Conservation (phyloP, 2,329 filamentous ascomycete species). For the Fusarium sarcochroum region DNA sequence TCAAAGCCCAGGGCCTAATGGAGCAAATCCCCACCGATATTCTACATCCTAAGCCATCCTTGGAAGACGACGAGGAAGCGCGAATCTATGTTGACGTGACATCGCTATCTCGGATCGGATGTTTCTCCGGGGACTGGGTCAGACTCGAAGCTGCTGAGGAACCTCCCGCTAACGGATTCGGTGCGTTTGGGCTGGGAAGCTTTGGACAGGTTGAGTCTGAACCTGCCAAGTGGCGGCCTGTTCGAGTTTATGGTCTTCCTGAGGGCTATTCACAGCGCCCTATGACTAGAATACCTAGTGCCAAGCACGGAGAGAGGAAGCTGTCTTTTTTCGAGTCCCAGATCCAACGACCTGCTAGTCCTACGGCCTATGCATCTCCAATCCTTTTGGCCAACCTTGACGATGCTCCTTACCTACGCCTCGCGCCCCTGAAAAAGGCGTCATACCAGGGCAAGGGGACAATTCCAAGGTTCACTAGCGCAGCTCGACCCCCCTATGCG, state of each 20-base stretch:
- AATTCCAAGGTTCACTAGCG: constrained; percentile 68
- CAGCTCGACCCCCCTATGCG: constrained; percentile 70
- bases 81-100: constrained; percentile 92
- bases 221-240: constrained; percentile 80
- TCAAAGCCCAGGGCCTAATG: constrained; percentile 85
- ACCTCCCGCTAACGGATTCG: constrained; percentile 76
- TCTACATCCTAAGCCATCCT: constrained; percentile 83
- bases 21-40: constrained; percentile 80
- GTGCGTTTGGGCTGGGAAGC: constrained; percentile 76
- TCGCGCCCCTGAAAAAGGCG: constrained; percentile 76
- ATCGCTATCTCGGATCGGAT: constrained; percentile 89
- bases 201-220: constrained; percentile 70
- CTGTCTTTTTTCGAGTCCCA: constrained; percentile 78
- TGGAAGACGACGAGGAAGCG: constrained; percentile 87
- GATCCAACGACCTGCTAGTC: constrained; percentile 70
- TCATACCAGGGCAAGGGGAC: constrained; percentile 65
- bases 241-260: constrained; percentile 89
- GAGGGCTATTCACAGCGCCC: constrained; percentile 77
- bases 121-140: constrained; percentile 98
- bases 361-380: constrained; percentile 83
- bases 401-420: constrained; percentile 81
- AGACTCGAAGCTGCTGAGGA: constrained; percentile 83
- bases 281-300: constrained; percentile 72
- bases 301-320: constrained; percentile 65
- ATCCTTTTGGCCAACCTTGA: constrained; percentile 89